A percentile compares a stretch with the other conserved stretches of the same genome.
Evolutionary conservation across 2,329 filamentous ascomycete genomes (phyloP).

Genomic region (Penicillium brasilianum): DNA sequence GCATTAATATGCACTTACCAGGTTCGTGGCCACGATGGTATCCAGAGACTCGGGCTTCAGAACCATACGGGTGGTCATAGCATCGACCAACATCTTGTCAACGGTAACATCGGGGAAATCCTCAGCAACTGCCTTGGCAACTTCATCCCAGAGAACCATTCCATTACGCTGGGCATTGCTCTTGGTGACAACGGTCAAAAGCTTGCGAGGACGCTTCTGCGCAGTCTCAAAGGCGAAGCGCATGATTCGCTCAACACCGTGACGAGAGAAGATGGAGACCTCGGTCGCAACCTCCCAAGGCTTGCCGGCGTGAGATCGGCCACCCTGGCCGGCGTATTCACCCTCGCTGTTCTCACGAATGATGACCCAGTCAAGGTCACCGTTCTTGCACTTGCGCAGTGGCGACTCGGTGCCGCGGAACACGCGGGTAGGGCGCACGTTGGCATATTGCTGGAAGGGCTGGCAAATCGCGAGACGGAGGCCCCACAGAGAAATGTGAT

Average conservation of each 20-base stretch:
- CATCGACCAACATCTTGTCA: constrained; percentile 71
- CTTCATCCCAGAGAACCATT: constrained; percentile 72
- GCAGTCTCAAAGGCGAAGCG: constrained; percentile 68
- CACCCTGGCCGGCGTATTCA: constrained; percentile 69
- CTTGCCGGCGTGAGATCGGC: constrained; percentile 62
- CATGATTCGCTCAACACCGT: constrained; percentile 64
- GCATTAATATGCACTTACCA: constrained; percentile 39
- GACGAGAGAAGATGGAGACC: constrained; percentile 66
- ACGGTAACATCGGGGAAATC: constrained; percentile 65
- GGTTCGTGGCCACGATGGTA: constrained; percentile 68
- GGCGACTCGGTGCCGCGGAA: constrained; percentile 66
- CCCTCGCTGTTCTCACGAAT: constrained; percentile 70
- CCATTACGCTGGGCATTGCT: constrained; percentile 69
- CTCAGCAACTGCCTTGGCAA: constrained; percentile 59
- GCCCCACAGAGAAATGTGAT: constrained; percentile 71
- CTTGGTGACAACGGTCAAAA: constrained; percentile 68
- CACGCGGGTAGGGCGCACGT: constrained; percentile 67
- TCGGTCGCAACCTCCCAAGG: constrained; percentile 68
- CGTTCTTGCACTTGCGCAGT: constrained; percentile 58
- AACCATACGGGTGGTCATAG: constrained; percentile 69
- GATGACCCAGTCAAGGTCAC: constrained; percentile 70
- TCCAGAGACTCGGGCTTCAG: constrained; percentile 64
- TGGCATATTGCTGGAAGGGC: constrained; percentile 71
- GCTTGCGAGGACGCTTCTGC: constrained; percentile 60
- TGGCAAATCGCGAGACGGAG: constrained; percentile 70